These are phyloP conservation scores for Psidium friedrichsthalianum DNA, from an alignment of 345 rosid species.

Conservation along the genomic window DNA sequence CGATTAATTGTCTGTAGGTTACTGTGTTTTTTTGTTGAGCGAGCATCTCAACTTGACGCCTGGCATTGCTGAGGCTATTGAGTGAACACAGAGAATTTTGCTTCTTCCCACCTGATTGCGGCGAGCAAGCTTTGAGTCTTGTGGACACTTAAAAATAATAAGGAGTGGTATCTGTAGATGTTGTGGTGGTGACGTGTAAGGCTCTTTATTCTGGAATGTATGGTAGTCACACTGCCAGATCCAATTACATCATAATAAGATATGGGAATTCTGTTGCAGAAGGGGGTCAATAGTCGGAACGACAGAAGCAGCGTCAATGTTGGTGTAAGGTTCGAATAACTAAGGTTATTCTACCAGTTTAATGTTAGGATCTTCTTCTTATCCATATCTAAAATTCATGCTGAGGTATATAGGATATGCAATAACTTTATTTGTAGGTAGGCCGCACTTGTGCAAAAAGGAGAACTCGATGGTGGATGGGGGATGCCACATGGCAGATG, in stretches of 20 bases:
- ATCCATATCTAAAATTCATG: not conserved
- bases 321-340: not conserved
- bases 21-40: constrained; percentile 95
- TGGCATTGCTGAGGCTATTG: constrained; percentile 74
- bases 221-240: not conserved
- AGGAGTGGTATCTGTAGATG: constrained; percentile 95
- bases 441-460: constrained; percentile 95
- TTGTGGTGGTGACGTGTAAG: constrained; percentile 97
- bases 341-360: not conserved
- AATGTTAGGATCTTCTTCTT: not conserved
- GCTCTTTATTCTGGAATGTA: not conserved
- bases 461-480: constrained; percentile 99
- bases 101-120: constrained; percentile 98
- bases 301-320: not conserved
- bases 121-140: constrained; percentile 93
- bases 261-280: not conserved
- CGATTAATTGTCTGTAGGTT: constrained; percentile 34
- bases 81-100: constrained; percentile 77
- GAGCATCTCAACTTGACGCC: constrained; percentile 99
- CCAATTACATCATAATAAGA: not conserved
- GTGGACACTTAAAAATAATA: constrained; percentile 83
- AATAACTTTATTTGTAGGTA: constrained; percentile 31
- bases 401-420: not conserved
- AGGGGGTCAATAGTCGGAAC: not conserved
- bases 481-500: constrained; percentile 99